phyloP scores from a whole-genome alignment of 2,329 filamentous ascomycete species.

The Pseudonectria buxi region DNA sequence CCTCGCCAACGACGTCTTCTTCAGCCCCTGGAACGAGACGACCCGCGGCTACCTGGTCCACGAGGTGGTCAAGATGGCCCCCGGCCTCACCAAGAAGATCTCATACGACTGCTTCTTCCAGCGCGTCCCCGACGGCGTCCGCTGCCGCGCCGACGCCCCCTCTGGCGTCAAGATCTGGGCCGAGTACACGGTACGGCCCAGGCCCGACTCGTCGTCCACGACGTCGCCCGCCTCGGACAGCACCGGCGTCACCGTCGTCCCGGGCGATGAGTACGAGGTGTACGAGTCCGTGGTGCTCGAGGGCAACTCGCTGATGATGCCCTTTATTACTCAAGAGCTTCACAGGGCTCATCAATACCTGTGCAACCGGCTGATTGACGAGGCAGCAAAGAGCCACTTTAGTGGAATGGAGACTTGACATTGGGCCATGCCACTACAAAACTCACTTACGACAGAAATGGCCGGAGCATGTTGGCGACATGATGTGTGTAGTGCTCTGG shows the following conservation, averaged over 20 bases:
- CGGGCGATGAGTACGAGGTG: conserved; percentile 27
- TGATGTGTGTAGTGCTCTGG: too few species aligned
- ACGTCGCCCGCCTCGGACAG: conserved; percentile 21
- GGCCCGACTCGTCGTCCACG: conserved; percentile 8
- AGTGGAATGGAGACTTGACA: background rate
- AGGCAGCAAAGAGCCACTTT: conserved; percentile 21
- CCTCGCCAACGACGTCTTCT: conserved; percentile 36
- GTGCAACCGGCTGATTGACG: conserved; percentile 25
- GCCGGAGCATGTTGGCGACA: too few species aligned
- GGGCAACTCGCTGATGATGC: conserved; percentile 29
- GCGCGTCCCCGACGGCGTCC: conserved; percentile 32
- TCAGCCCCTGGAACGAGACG: conserved; percentile 30
- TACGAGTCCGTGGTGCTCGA: conserved; percentile 27
- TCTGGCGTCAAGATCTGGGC: conserved; percentile 38
- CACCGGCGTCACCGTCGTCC: conserved; percentile 19
- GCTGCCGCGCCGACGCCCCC: conserved; percentile 36
- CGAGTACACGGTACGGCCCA: conserved; percentile 26
- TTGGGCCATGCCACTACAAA: too few species aligned
- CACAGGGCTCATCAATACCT: conserved; percentile 24
- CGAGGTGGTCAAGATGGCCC: conserved; percentile 30
- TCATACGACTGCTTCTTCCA: conserved; percentile 39
- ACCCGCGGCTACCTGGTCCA: conserved; percentile 28
- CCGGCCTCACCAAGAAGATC: conserved; percentile 35
- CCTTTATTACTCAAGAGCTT: conserved; percentile 26
- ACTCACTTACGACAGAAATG: too few species aligned